Base-by-base conservation (phyloP, 176 grass and related monocot species). In the Thalia dealbata region DNA sequence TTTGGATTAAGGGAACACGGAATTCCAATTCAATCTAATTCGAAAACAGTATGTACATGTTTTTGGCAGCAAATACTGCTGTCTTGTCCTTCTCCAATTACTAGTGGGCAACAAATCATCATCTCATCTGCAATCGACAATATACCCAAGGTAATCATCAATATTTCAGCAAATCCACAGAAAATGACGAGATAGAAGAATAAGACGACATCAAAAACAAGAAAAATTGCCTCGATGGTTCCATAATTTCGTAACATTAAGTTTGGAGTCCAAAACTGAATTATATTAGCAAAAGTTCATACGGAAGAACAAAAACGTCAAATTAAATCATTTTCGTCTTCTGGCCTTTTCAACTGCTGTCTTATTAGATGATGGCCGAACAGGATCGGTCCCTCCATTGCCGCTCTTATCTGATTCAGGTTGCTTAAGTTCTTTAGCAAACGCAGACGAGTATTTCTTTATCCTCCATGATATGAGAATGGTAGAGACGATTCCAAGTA, bases 381-480 rank as follows among this genome's bases (percentile, higher is more conserved):
- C 58, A 75, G 58, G 11, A 63, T 64, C 38, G 12, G 21, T 30
- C 2, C 18, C 26, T 11, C 16, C 54, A 0, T 50, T 9, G 22
- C n/a, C 4, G 13, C n/a, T 59, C 23, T 78, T 61, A 32, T 13
- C 42, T 1, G 77, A 48, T 14, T 16, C 44, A 61, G 67, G 69
- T 45, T 61, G 22, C 18, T 71, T 62, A 50, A 69, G 15, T 56
- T 91, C 87, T 83, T 86, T 85, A 16, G 81, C 70, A 79, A 99
- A 75, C 48, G 67, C 83, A 65, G 90, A 91, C 56, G 89, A 93
- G 81, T 99, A 99, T 25, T 86, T 86, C 62, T 92, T 93, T 62
- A 99, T 90, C 74, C 90, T 99, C 78, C 82, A 84, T 38, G 95
- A 99, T 75, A 99, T 93, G 58, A 99, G 73, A 84, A 99, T 56